phyloP scores from a whole-genome alignment of 2,329 filamentous ascomycete species.

The Trichoderma hamatum region DNA sequence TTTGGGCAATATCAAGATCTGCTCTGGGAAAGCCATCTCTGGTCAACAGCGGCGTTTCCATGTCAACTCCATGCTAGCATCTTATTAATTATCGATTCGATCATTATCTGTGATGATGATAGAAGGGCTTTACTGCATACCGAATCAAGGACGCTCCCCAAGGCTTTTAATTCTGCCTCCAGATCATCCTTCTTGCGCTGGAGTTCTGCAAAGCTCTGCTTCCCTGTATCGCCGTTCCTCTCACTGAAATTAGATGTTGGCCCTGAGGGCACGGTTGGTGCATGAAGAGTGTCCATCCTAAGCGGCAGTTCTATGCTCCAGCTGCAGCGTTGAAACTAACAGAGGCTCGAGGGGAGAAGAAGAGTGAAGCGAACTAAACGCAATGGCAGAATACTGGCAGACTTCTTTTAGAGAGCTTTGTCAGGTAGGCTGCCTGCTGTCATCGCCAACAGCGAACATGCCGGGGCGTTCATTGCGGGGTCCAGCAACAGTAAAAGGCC shows the following conservation, averaged over 20 bases:
- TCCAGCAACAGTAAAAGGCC: constrained; percentile 19
- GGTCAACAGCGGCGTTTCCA: constrained; percentile 86
- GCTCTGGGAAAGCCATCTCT: constrained; percentile 89
- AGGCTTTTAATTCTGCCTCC: constrained; percentile 82
- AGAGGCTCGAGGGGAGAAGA: background rate
- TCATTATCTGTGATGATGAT: background rate
- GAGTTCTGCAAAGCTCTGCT: constrained; percentile 75
- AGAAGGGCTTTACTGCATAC: constrained; percentile 53
- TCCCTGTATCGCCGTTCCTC: constrained; percentile 63
- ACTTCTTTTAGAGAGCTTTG: constrained; percentile 8
- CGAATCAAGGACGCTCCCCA: constrained; percentile 85
- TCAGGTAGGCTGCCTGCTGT: background rate
- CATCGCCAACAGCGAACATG: constrained; percentile 10
- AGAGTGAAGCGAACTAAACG: background rate
- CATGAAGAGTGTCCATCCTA: constrained; percentile 59
- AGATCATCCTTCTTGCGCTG: constrained; percentile 81
- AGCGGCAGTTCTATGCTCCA: background rate
- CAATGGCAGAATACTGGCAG: background rate
- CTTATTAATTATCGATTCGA: background rate
- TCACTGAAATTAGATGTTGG: constrained; percentile 62
- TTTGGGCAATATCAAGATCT: constrained; percentile 93
- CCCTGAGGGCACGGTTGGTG: constrained; percentile 69
- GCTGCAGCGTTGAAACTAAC: background rate
- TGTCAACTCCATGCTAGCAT: constrained; percentile 81
- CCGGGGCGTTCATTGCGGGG: constrained; percentile 11